A percentile compares a stretch with the other conserved stretches of the same genome.
Conservation (phyloP, 441 rosid species). For the Rhodomyrtus psidioides region DNA sequence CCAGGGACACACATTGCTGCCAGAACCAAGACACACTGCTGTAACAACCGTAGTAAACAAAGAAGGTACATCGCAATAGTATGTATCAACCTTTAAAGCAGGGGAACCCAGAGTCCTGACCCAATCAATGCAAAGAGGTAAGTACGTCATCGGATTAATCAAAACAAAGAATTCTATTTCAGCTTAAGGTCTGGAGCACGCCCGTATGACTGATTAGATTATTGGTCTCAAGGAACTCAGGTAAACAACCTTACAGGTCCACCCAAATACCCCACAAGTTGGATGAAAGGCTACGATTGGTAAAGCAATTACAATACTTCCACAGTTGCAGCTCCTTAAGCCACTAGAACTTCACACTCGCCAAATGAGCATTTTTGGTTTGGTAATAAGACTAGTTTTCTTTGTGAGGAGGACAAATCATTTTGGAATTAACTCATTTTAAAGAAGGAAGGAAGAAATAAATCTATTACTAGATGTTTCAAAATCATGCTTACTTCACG, state of each 20-base stretch:
- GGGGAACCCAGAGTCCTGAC: slow-evolving; percentile 92
- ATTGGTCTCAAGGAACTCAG: not conserved
- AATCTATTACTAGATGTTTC: not conserved
- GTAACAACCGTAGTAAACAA: slow-evolving; percentile 6
- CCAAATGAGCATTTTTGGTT: not conserved
- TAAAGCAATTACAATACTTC: not conserved
- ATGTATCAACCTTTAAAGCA: slow-evolving; percentile 58
- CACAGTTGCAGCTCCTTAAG: not conserved
- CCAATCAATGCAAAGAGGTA: not conserved
- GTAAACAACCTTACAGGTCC: not conserved
- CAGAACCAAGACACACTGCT: slow-evolving; percentile 12
- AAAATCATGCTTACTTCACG: not conserved
- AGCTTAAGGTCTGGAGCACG: not conserved
- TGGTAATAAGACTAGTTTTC: not conserved
- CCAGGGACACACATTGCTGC: slow-evolving; percentile 97
- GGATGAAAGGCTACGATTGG: not conserved
- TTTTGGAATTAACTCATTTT: not conserved
- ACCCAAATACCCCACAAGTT: not conserved
- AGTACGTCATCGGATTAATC: not conserved
- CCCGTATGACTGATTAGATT: not conserved
- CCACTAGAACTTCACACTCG: not conserved
- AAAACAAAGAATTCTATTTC: not conserved
- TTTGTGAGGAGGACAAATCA: not conserved
- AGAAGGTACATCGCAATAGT: not conserved
- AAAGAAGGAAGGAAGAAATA: not conserved